These are phyloP conservation scores for Camellia oleifera DNA, from an alignment of 179 eudicot genomes.

Conservation along the genomic window DNA sequence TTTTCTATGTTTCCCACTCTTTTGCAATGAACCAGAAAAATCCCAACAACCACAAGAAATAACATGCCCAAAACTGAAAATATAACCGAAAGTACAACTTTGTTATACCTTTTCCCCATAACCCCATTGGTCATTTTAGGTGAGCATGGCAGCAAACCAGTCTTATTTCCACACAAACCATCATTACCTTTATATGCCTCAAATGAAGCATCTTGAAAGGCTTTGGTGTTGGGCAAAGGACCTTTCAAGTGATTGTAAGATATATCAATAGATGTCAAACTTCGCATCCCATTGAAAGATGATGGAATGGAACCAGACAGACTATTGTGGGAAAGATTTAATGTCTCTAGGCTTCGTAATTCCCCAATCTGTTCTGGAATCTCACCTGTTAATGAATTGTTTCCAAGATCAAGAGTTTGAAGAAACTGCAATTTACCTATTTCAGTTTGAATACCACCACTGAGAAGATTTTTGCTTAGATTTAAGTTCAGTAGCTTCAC, in stretches of 20 bases:
- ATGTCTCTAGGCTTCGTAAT: too few relatives aligned
- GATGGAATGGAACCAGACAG: too few relatives aligned
- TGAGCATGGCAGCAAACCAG: slow-evolving; percentile 26
- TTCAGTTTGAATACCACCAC: too few relatives aligned
- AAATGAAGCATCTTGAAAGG: slow-evolving; percentile 29
- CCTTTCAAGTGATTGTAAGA: slow-evolving; percentile 51
- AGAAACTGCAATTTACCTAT: too few relatives aligned
- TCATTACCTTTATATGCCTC: slow-evolving; percentile 17
- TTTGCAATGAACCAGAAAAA: too few relatives aligned
- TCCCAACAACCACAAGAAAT: not conserved
- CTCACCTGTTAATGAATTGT: too few relatives aligned
- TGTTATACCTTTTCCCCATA: slow-evolving; percentile 4
- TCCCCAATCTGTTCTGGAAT: too few relatives aligned
- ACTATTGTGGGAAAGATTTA: too few relatives aligned
- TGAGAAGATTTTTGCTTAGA: too few relatives aligned
- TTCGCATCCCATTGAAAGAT: too few relatives aligned
- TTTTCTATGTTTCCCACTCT: not conserved
- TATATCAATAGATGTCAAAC: slow-evolving; percentile 18
- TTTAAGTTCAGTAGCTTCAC: not conserved
- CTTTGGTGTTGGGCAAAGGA: slow-evolving; percentile 35
- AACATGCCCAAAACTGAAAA: not conserved
- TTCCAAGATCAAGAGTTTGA: too few relatives aligned
- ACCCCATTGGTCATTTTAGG: not conserved
- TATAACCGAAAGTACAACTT: not conserved
- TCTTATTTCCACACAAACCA: slow-evolving; percentile 15